A percentile compares a stretch with the other conserved stretches of the same genome.
Evolutionary conservation across 75 land plant genomes (phyloP).

Genomic region (Larix kaempferi): DNA sequence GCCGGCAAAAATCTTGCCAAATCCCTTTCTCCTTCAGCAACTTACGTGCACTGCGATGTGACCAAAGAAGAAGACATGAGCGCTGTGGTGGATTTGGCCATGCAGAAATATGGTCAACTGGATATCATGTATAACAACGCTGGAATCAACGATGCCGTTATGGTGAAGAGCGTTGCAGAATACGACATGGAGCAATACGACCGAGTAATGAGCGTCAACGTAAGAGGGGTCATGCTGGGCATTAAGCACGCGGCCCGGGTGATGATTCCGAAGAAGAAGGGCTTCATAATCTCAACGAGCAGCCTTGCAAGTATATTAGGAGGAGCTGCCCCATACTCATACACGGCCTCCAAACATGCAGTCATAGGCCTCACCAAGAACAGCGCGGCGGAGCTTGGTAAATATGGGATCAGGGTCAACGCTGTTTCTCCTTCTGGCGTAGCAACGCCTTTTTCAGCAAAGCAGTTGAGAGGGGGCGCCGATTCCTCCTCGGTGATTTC

Average conservation of each 20-base stretch:
- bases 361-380: neutral
- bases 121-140: constrained; percentile 33
- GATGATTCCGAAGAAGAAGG: neutral
- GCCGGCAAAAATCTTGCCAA: too few relatives aligned
- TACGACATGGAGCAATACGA: constrained; percentile 12
- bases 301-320: neutral
- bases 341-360: neutral
- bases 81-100: constrained; percentile 12
- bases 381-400: neutral
- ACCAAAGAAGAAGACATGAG: constrained; percentile 11
- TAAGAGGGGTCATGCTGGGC: constrained; percentile 19
- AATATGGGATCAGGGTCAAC: neutral
- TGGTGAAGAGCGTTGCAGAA: too few relatives aligned
- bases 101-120: constrained; percentile 6
- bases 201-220: constrained; percentile 18
- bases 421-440: neutral
- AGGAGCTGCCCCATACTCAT: neutral
- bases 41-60: constrained; percentile 18
- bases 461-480: too few relatives aligned
- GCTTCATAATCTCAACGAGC: neutral
- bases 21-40: too few relatives aligned
- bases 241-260: constrained; percentile 27
- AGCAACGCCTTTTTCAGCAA: neutral
- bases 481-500: too few relatives aligned
- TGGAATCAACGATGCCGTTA: neutral